Evolutionary conservation across 2,329 filamentous ascomycete genomes (phyloP), one percentile per base, ranked within the genome.

Genomic region (Fusarium avenaceum): DNA sequence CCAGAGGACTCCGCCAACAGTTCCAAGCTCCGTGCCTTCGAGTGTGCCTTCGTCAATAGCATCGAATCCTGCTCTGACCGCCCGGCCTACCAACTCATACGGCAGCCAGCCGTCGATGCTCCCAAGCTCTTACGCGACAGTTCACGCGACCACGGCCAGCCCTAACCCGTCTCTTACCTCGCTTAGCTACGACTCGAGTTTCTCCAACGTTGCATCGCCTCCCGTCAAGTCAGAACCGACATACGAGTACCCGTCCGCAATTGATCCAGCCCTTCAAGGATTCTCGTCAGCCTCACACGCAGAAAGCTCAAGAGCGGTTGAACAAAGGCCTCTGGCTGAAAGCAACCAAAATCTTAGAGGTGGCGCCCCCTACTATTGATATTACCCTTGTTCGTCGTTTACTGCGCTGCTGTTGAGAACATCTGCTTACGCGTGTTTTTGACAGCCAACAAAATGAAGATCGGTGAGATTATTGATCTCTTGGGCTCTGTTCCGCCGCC

Each of bases 401-500:
- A 54, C 64, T 69, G 66, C 66, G 66, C 67, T 67, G 72, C 73
- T 75, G 71, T 72, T 64, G 54, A 70, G 70, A 73, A 72, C 63
- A 69, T 77, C 72, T 74, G 66, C 73, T 79, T 72, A 75, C 72
- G 67, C 71, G 65, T 67, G 67, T 72, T 63, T 69, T 69, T 65
- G 67, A 65, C 70, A 78, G 76, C 76, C 65, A 76, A 75, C 52
- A 89, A 86, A 76, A 90, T 93, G 79, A 88, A 86, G 75, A 88
- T 96, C 74, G 87, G 90, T 77, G 90, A 94, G 72, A 88, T 96
- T 42, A 88, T 94, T 72, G 80, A 81, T 63, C 76, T 84, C 70
- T 84, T 91, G 63, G 87, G 89, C 71, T 84, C 87, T 53, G 79
- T 88, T 50, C 85, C 88, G 43, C 86, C 87, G 4, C 82, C 85